Conservation (phyloP, 768 basidiomycete genomes). For the Termitomyces sp. region DNA sequence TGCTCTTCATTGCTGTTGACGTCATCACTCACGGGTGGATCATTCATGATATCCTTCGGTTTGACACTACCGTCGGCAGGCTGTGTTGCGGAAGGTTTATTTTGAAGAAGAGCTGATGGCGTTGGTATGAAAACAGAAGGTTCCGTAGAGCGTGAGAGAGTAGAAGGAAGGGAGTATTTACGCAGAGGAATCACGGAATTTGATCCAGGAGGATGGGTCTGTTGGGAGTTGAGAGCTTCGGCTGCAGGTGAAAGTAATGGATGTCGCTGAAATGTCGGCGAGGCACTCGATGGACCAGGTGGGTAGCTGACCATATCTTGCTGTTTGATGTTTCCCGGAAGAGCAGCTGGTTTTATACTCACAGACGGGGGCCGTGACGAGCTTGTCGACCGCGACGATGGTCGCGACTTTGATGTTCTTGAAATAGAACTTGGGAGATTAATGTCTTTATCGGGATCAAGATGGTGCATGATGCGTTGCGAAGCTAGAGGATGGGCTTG, state of each 20-base stretch:
- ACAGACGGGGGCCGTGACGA: slow-evolving; percentile 5
- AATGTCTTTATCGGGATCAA: background rate
- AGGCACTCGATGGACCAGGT: slow-evolving; percentile 6
- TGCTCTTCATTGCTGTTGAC: background rate
- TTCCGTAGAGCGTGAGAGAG: background rate
- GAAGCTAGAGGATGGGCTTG: background rate
- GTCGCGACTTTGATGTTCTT: background rate
- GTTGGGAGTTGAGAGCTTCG: background rate
- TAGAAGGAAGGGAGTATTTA: background rate
- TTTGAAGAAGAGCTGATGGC: background rate
- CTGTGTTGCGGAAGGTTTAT: background rate
- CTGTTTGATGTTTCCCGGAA: background rate
- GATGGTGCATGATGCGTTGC: background rate
- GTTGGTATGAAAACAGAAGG: background rate
- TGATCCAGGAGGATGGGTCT: background rate
- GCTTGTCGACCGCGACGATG: background rate
- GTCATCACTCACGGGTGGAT: background rate
- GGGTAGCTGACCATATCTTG: background rate
- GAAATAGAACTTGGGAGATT: slow-evolving; percentile 3
- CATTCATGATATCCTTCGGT: background rate
- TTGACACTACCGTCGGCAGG: background rate
- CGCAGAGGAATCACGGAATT: background rate
- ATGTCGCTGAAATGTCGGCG: background rate
- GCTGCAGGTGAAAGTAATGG: background rate
- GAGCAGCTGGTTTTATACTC: background rate